Conservation (phyloP, 129 eudicot genomes). For the Erigeron canadensis region DNA sequence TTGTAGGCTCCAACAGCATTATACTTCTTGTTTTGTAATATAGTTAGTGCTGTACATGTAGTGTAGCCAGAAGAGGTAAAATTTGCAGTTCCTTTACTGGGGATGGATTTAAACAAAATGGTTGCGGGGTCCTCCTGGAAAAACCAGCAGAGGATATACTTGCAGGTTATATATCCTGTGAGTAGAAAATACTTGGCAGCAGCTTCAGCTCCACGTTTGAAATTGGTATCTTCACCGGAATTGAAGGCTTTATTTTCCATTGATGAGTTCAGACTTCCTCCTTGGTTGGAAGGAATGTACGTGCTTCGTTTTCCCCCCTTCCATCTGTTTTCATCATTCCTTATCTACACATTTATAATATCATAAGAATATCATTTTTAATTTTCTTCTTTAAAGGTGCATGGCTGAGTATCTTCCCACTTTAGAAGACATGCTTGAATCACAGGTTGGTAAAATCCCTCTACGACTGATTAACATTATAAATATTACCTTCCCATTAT, state of each 20-base stretch:
- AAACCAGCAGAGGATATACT: slow-evolving; percentile 74
- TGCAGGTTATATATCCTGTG: slow-evolving; percentile 90
- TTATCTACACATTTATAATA: neutral
- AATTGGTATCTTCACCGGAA: slow-evolving; percentile 78
- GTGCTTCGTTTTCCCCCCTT: slow-evolving; percentile 11
- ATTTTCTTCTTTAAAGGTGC: slow-evolving; percentile 55
- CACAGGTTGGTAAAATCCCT: slow-evolving; percentile 48
- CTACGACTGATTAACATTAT: neutral
- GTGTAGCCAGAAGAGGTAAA: slow-evolving; percentile 94
- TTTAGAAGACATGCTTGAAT: slow-evolving; percentile 69
- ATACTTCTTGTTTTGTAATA: slow-evolving; percentile 27
- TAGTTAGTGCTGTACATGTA: slow-evolving; percentile 43
- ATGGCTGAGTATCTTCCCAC: slow-evolving; percentile 95
- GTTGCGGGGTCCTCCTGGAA: slow-evolving; percentile 73
- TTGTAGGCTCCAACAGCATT: slow-evolving; percentile 6
- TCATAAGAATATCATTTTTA: slow-evolving; percentile 1
- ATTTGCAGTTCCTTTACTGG: slow-evolving; percentile 81
- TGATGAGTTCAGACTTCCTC: slow-evolving; percentile 87
- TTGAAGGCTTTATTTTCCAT: slow-evolving; percentile 68
- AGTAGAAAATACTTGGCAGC: slow-evolving; percentile 52
- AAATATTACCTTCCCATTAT: neutral
- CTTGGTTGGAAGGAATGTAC: slow-evolving; percentile 93
- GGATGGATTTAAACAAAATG: slow-evolving; percentile 70
- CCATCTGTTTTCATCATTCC: neutral
- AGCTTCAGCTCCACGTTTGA: slow-evolving; percentile 76